Conservation (phyloP, 179 eudicot genomes). For the Corrigiola litoralis region DNA sequence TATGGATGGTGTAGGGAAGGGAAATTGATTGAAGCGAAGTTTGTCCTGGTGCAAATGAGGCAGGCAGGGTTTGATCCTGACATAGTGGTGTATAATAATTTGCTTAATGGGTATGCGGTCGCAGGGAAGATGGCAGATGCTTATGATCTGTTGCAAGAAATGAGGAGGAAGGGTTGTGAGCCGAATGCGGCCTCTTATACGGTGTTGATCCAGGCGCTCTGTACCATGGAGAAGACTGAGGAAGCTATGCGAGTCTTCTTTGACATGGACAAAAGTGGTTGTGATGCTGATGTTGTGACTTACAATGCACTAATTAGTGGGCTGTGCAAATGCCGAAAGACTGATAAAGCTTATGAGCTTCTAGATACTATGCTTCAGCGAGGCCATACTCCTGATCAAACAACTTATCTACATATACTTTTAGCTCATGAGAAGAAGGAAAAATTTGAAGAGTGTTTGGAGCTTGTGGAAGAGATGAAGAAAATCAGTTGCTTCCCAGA, state of each 20-base stretch:
- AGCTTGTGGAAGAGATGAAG: constrained; percentile 67
- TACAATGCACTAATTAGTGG: constrained; percentile 80
- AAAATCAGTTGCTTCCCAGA: constrained; percentile 61
- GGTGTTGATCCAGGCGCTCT: constrained; percentile 80
- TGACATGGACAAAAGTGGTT: constrained; percentile 66
- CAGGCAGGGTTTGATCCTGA: constrained; percentile 80
- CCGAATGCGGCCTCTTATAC: constrained; percentile 85
- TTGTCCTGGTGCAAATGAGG: constrained; percentile 77
- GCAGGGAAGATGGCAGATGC: constrained; percentile 87
- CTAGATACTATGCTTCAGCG: constrained; percentile 60
- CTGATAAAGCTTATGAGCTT: constrained; percentile 59
- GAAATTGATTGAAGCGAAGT: constrained; percentile 78
- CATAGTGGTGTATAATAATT: constrained; percentile 76
- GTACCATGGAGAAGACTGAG: constrained; percentile 64
- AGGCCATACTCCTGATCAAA: constrained; percentile 65
- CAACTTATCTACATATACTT: constrained; percentile 61
- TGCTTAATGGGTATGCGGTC: constrained; percentile 72
- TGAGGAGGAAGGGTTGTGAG: constrained; percentile 81
- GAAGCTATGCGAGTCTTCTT: constrained; percentile 63
- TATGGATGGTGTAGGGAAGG: constrained; percentile 93
- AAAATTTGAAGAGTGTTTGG: constrained; percentile 72
- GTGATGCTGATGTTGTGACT: constrained; percentile 76
- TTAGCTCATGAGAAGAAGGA: constrained; percentile 88
- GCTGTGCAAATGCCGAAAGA: constrained; percentile 72
- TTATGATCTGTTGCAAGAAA: constrained; percentile 79